phyloP scores from a whole-genome alignment of 768 basidiomycete genomes.

The Omphalotus guepiniiformis region DNA sequence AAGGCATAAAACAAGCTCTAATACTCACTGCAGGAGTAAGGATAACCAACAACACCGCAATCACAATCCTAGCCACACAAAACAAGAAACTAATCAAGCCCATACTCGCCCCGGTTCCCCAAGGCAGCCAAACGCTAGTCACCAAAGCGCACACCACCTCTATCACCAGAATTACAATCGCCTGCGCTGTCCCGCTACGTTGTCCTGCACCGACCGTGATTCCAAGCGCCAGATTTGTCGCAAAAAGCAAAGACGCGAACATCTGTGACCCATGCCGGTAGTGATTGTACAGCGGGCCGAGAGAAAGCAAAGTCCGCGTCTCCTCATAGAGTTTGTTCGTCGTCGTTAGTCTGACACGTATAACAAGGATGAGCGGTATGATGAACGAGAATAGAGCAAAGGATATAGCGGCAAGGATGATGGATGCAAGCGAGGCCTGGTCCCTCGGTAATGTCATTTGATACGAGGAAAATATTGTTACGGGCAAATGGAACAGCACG shows the following conservation, averaged over 20 bases:
- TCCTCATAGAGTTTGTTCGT: conserved; percentile 94
- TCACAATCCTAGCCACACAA: conserved; percentile 85
- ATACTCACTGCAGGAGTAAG: conserved; percentile 77
- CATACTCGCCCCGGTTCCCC: conserved; percentile 97
- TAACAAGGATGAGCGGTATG: conserved; percentile 68
- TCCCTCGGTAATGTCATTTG: conserved; percentile 63
- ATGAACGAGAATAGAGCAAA: conserved; percentile 78
- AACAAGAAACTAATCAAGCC: conserved; percentile 92
- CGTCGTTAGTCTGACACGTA: conserved; percentile 74
- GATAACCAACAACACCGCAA: conserved; percentile 87
- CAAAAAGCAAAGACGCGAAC: conserved; percentile 79
- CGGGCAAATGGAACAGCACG: conserved; percentile 89
- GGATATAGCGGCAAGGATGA: conserved; percentile 76
- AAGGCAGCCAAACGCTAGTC: conserved; percentile 93
- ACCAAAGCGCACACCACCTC: conserved; percentile 85
- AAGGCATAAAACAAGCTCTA: not conserved
- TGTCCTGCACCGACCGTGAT: conserved; percentile 88
- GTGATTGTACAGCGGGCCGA: conserved; percentile 93
- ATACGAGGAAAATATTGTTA: conserved; percentile 89
- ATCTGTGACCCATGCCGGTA: conserved; percentile 89
- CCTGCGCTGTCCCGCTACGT: conserved; percentile 85
- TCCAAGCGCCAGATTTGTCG: conserved; percentile 78
- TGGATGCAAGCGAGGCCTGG: conserved; percentile 51
- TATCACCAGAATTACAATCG: conserved; percentile 82
- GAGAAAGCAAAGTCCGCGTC: conserved; percentile 82